Evolutionary conservation across 352 stramenopile species (phyloP).

Genomic region (Globisporangium nunn): DNA sequence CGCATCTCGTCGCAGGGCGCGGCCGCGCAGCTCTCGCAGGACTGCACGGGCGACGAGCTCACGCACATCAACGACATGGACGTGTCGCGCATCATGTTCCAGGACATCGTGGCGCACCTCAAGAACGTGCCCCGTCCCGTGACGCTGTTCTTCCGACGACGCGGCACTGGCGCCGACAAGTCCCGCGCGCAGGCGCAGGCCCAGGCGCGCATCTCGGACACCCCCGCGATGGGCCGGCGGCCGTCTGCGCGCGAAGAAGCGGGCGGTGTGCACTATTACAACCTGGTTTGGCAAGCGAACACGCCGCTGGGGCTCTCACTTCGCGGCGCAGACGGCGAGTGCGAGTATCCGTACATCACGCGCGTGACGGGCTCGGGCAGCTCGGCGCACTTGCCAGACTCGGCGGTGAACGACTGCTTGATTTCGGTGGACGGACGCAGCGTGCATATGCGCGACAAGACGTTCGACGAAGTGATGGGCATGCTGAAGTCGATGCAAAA

Average conservation of each 20-base stretch:
- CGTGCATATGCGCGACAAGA: slow-evolving; percentile 72
- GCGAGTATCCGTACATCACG: slow-evolving; percentile 85
- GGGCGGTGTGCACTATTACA: slow-evolving; percentile 62
- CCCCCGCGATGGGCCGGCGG: slow-evolving; percentile 29
- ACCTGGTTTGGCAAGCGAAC: slow-evolving; percentile 76
- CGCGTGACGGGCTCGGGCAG: slow-evolving; percentile 78
- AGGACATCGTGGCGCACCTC: slow-evolving; percentile 71
- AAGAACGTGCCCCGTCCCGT: slow-evolving; percentile 75
- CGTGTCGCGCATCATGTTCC: slow-evolving; percentile 60
- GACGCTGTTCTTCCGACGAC: slow-evolving; percentile 66
- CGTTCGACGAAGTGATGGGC: slow-evolving; percentile 84
- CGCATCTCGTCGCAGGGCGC: slow-evolving; percentile 68
- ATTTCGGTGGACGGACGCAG: slow-evolving; percentile 78
- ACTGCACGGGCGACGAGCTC: slow-evolving; percentile 75
- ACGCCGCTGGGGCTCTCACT: slow-evolving; percentile 71
- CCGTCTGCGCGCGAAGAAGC: slow-evolving; percentile 17
- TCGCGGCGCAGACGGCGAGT: slow-evolving; percentile 55
- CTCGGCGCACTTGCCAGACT: slow-evolving; percentile 67
- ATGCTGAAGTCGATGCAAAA: slow-evolving; percentile 87
- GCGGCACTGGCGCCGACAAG: slow-evolving; percentile 16
- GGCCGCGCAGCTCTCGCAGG: slow-evolving; percentile 63
- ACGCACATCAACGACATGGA: slow-evolving; percentile 86
- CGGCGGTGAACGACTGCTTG: slow-evolving; percentile 67
- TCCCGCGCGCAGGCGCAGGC: slow-evolving; percentile 10
- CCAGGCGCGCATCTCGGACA: slow-evolving; percentile 28